Evolutionary conservation across 2,329 filamentous ascomycete genomes (phyloP).

Genomic region (Coniochaeta sp.): DNA sequence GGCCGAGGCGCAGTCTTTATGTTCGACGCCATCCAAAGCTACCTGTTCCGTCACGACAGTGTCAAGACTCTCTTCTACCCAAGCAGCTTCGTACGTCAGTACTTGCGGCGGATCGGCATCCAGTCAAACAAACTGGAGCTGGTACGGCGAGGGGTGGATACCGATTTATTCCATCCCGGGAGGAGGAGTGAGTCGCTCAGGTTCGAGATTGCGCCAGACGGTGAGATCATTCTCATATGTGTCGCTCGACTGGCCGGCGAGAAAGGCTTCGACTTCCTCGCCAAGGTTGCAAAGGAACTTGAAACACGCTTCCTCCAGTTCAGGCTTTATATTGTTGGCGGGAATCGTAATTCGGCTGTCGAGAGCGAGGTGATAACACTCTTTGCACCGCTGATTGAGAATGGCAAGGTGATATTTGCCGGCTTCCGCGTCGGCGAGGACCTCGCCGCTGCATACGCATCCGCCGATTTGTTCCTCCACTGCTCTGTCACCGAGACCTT

Average conservation of each 20-base stretch:
- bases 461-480: constrained; percentile 63
- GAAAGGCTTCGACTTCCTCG: constrained; percentile 64
- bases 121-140: constrained; percentile 50
- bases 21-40: constrained; percentile 59
- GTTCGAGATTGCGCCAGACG: constrained; percentile 48
- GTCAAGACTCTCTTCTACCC: constrained; percentile 65
- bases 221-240: constrained; percentile 58
- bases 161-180: constrained; percentile 50
- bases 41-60: constrained; percentile 54
- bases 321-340: constrained; percentile 60
- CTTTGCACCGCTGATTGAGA: constrained; percentile 41
- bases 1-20: constrained; percentile 55
- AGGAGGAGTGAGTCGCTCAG: constrained; percentile 45
- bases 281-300: constrained; percentile 46
- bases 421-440: constrained; percentile 56
- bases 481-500: constrained; percentile 68
- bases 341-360: constrained; percentile 57
- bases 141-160: constrained; percentile 59
- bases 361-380: constrained; percentile 54
- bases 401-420: constrained; percentile 56
- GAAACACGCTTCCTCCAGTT: constrained; percentile 49
- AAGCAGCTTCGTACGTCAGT: constrained; percentile 53
- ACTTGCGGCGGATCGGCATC: constrained; percentile 51
- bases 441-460: constrained; percentile 60
- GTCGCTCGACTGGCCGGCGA: constrained; percentile 63